Percentiles rank a stretch among this genome's conserved stretches.
phyloP scores from a whole-genome alignment of 371 early-diverging fungal species.

The Mortierella sp. region DNA sequence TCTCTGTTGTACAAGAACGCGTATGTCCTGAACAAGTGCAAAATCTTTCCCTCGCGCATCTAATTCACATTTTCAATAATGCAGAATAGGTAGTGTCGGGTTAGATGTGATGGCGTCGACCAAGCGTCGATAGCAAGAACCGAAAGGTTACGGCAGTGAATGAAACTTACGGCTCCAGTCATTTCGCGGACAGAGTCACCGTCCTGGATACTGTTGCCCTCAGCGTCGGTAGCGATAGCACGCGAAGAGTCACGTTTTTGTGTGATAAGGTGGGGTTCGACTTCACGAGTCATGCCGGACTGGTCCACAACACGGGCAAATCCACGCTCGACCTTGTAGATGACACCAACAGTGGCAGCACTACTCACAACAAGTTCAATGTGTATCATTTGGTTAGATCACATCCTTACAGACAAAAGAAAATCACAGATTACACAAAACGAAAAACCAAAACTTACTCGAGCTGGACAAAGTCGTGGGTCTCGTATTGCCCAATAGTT shows the following conservation, averaged over 20 bases:
- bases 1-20: slow-evolving; percentile 58
- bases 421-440: background rate
- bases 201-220: slow-evolving; percentile 81
- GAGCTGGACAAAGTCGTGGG: slow-evolving; percentile 91
- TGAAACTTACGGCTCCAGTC: slow-evolving; percentile 59
- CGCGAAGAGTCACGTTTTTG: slow-evolving; percentile 74
- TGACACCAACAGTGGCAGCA: slow-evolving; percentile 83
- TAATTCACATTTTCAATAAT: slow-evolving; percentile 9
- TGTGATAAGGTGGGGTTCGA: slow-evolving; percentile 79
- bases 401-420: background rate
- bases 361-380: slow-evolving; percentile 42
- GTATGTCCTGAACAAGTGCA: slow-evolving; percentile 58
- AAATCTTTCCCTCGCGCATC: slow-evolving; percentile 60
- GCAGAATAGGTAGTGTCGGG: background rate
- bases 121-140: background rate
- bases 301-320: slow-evolving; percentile 85
- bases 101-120: background rate
- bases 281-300: slow-evolving; percentile 76
- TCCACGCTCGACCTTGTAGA: slow-evolving; percentile 87
- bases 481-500: slow-evolving; percentile 73
- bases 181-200: slow-evolving; percentile 88
- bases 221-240: slow-evolving; percentile 84
- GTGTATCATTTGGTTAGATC: background rate
- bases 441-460: slow-evolving; percentile 63
- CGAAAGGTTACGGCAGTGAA: too few species aligned